Conservation (phyloP, 164 flowering plant genomes). For the Sextonia rubra region DNA sequence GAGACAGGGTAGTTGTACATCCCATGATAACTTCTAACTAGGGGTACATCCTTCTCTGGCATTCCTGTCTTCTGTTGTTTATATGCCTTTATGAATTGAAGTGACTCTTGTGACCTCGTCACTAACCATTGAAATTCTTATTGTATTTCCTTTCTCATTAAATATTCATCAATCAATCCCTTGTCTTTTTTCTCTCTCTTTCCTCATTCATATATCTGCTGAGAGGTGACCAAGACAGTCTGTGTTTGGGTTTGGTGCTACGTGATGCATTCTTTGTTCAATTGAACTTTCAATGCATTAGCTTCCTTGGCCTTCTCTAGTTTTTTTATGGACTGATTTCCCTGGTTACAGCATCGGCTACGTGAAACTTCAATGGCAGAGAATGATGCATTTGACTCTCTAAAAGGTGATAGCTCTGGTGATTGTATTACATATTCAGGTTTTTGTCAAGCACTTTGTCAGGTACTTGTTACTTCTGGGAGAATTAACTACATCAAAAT, state of each 20-base stretch:
- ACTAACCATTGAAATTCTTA: background rate
- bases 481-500: background rate
- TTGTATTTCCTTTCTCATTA: background rate
- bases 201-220: background rate
- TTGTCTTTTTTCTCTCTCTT: too few relatives aligned
- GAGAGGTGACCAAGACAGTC: background rate
- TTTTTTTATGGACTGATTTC: background rate
- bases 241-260: background rate
- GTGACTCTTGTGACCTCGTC: too few relatives aligned
- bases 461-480: slow-evolving; percentile 33
- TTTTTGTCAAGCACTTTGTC: slow-evolving; percentile 75
- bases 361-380: slow-evolving; percentile 59
- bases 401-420: slow-evolving; percentile 57
- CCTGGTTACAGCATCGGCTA: slow-evolving; percentile 57
- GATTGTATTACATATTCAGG: slow-evolving; percentile 67
- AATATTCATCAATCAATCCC: background rate
- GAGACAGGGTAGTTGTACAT: too few relatives aligned
- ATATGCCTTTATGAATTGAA: too few relatives aligned
- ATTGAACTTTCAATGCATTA: background rate
- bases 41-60: too few relatives aligned
- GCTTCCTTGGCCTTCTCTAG: background rate
- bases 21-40: too few relatives aligned
- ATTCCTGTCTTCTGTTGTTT: too few relatives aligned
- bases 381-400: slow-evolving; percentile 67
- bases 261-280: background rate